Evolutionary conservation across 2,329 filamentous ascomycete genomes (phyloP), one percentile per base, ranked within the genome.

Genomic region (Fusarium liriodendri): DNA sequence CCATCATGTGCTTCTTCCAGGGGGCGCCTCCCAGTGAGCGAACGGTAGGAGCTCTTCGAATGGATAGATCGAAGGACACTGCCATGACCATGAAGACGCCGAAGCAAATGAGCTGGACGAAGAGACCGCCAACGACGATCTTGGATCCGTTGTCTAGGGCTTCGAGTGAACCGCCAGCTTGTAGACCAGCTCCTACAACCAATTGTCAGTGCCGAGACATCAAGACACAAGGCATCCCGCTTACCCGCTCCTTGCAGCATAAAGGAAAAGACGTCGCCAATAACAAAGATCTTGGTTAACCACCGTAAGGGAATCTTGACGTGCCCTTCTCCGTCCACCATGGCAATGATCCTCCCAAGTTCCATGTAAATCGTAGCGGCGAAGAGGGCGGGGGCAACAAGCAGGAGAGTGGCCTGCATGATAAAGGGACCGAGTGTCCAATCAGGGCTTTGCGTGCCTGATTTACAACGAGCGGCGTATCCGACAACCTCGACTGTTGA

Each of bases 101-200:
- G 60, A 91, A 90, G 57, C 87, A 84, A 6, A 87, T 33, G 6
- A 91, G 82, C 67, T 91, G 89, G 2, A 90, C 77, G 5, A 86
- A 80, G 1, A 91, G 79, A 5, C 89, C 89, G 1, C 70, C 85
- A 3, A 90, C 80, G 4, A 90, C 85, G 32, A 90, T 75, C 2
- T 85, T 82, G 0, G 86, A 78, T 25, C 85, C 86, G 0, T 76
- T 74, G 3, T 70, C 42, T 5, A 77, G n/a, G 3, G 72, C 60
- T 9, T 71, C 68, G 13, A 85, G 78, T 58, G 74, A 62, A 1
- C 77, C 79, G 1, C 63, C 89, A 0, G 71, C 35, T 27, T 71
- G 69, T 2, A 62, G 47, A 2, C 69, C 69, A 25, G 67, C 69
- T 1, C 69, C 69, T 71, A 2, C 1, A 5, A 22, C 20, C 7